Conservation (phyloP, 768 basidiomycete genomes). For the Candolleomyces efflorescens region DNA sequence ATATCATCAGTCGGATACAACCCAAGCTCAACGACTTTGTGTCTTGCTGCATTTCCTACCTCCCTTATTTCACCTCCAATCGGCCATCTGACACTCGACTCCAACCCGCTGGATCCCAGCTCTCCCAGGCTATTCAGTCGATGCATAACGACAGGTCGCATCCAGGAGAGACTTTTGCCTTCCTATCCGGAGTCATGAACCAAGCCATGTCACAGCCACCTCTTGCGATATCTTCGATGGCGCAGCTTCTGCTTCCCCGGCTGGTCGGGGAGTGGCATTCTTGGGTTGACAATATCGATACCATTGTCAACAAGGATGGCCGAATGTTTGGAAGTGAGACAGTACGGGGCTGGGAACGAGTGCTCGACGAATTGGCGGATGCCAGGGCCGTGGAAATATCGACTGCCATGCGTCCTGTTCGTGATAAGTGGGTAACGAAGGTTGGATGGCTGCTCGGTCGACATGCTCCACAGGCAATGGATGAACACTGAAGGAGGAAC, state of each 20-base stretch:
- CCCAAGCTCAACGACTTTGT: conserved; percentile 76
- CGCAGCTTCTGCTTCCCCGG: conserved; percentile 56
- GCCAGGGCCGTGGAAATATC: conserved; percentile 36
- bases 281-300: conserved; percentile 70
- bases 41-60: conserved; percentile 72
- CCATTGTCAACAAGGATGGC: conserved; percentile 63
- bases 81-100: conserved; percentile 23
- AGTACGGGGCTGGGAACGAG: conserved; percentile 64
- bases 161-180: conserved; percentile 70
- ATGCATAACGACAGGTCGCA: conserved; percentile 64
- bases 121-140: conserved; percentile 34
- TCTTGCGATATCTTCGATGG: conserved; percentile 56
- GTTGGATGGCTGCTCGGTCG: conserved; percentile 78
- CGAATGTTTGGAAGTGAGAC: conserved; percentile 79
- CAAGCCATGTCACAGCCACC: conserved; percentile 67
- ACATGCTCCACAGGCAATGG: conserved; percentile 32
- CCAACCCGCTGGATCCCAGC: conserved; percentile 20
- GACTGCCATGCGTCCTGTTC: conserved; percentile 32
- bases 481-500: conserved; percentile 15
- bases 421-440: conserved; percentile 66
- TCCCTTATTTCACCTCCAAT: conserved; percentile 75
- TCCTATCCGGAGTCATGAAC: conserved; percentile 63
- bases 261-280: conserved; percentile 72
- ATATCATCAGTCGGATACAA: conserved; percentile 69
- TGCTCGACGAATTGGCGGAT: conserved; percentile 62